Base-by-base conservation (phyloP, 139 green algal genomes). In the Chlorella sp. region DNA sequence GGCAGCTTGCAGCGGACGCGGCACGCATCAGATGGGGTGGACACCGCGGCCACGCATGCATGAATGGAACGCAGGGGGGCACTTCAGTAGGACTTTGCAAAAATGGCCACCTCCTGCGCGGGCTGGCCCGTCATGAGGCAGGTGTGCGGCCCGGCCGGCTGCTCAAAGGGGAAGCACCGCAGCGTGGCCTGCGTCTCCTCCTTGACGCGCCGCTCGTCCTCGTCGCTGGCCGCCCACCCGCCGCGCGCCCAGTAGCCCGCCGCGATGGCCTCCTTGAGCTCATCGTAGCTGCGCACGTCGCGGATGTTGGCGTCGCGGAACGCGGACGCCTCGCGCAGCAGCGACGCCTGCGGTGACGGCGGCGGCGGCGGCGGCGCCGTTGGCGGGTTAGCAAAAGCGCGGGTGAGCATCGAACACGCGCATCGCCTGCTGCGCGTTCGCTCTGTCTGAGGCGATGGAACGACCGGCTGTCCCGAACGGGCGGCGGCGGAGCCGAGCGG, bases 281-380 rank as follows among this genome's bases (percentile, higher is more conserved):
- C 91, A 0, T 97, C 94, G 72, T 97, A 98, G 26, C 49, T 86
- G 0, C 31, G 76, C 26, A 98, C 95, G 69, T 99, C 94, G 31
- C 97, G 89, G 69, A 99, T 98, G 80, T 97, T 97, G 2, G 74
- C 81, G 61, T 99, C 95, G 1, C 95, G 81, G 81, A 99, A 99
- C 1, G 72, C 82, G 0, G 31, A 84, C 2, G 95, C 95, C 70
- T 93, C 74, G 2, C 70, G 62, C 71, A 98, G 82, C 55, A 95
- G 67, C 1, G 24, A 31, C 0, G 63, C 76, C 76, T 93, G 89
- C 23, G 27, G 66, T n/a, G n/a, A n/a, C n/a, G n/a, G n/a, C n/a
- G n/a, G n/a, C n/a, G n/a, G n/a, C n/a, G n/a, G n/a, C n/a, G n/a
- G n/a, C n/a, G n/a, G n/a, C n/a, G n/a, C n/a, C n/a, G n/a, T n/a